Evolutionary conservation across 2,329 filamentous ascomycete species (phyloP), one percentile per base, ranked within the genome.

Genomic region (Colletotrichum lini): DNA sequence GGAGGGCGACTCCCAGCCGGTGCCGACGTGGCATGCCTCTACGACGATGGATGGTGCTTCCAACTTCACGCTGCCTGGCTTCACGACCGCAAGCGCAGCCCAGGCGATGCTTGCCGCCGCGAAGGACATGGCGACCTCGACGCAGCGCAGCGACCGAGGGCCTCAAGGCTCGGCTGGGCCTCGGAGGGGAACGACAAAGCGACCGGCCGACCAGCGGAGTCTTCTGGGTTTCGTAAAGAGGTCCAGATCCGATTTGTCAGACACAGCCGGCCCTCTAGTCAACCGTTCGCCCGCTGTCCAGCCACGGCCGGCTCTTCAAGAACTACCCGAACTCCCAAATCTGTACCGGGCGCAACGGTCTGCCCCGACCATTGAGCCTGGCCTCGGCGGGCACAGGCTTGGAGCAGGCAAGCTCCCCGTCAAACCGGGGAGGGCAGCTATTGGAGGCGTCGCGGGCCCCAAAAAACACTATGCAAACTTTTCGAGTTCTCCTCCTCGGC

Each of bases 21-120:
- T 35, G 12, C 18, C 69, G 4, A 57, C 69, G 4, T 72, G 69
- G 69, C 65, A 68, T 23, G 47, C 65, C 10, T 76, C 81, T 5
- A 92, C 90, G 6, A 93, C 90, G 0, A 92, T 93, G 89, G 87
- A 89, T 56, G 83, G 85, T 65, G 81, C 86, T 0, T 80, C 85
- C 0, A 85, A 81, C 0, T 93, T 93, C 71, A 92, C 90, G 38
- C 80, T 88, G 10, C 82, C 87, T 0, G 90, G 89, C 0, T 93
- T 94, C 73, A 89, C 88, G n/a, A 89, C 88, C 12, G 89, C 90
- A 2, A 85, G 86, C 12, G 82, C 86, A 23, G 89, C 91, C 74
- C 86, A 85, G 63, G 80, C 78, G 10, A 77, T 86, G 21, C 70
- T 78, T 35, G 79, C 79, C 0, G 79, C 83, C 18, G 74, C 78